Evolutionary conservation across 164 flowering plant genomes (phyloP).

Genomic region (Magnolia sinica): DNA sequence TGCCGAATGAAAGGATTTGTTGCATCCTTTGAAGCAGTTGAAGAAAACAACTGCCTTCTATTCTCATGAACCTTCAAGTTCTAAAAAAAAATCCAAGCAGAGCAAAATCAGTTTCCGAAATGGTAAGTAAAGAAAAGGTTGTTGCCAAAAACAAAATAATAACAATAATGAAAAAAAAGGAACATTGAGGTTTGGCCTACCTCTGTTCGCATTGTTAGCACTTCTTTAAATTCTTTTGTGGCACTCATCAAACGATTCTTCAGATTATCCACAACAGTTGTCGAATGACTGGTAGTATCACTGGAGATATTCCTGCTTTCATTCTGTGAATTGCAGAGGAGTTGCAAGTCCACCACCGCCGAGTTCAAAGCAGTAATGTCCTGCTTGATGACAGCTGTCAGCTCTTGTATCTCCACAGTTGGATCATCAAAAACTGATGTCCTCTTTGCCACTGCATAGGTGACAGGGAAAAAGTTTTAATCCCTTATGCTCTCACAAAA

Average conservation of each 20-base stretch:
- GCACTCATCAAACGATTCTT: conserved; percentile 91
- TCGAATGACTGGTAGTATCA: conserved; percentile 86
- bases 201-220: conserved; percentile 95
- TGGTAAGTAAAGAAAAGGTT: background rate
- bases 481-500: too few relatives aligned
- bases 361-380: conserved; percentile 92
- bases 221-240: conserved; percentile 97
- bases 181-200: conserved; percentile 27
- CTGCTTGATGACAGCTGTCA: conserved; percentile 96
- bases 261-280: conserved; percentile 89
- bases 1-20: conserved; percentile 92
- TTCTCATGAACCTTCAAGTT: conserved; percentile 88
- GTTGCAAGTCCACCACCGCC: conserved; percentile 91
- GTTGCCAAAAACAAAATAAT: background rate
- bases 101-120: background rate
- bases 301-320: conserved; percentile 65
- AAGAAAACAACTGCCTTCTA: conserved; percentile 85
- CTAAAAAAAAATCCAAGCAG: conserved; percentile 31
- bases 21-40: conserved; percentile 67
- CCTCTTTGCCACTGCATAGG: conserved; percentile 85
- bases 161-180: background rate
- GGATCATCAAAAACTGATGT: conserved; percentile 98
- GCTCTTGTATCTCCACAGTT: conserved; percentile 87
- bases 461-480: background rate
- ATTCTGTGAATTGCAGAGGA: conserved; percentile 72